Base-by-base conservation (phyloP, 2,329 filamentous ascomycete genomes). In the Penicillium sp. region DNA sequence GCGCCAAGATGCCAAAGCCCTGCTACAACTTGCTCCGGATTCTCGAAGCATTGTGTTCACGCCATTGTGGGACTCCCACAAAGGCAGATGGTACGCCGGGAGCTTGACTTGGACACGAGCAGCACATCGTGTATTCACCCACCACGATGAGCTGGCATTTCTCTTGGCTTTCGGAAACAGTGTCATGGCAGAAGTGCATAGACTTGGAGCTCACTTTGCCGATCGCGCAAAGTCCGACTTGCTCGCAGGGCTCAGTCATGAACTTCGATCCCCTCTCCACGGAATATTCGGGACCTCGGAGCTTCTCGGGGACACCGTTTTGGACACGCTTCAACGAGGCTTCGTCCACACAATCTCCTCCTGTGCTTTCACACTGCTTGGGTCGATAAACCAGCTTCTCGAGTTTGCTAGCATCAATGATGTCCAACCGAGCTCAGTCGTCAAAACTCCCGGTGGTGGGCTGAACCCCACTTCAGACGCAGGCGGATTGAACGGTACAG, bases 301-400 rank as follows among this genome's bases (percentile, higher is more conserved):
- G 27, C 57, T 69, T 8, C 46, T 71, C 7, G 51, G 62, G 29
- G 64, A 67, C 14, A 65, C 58, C 21, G 52, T 43, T 3, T 60
- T 65, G 11, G 54, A 60, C 36, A 49, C 59, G 8, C 56, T 62
- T 6, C 67, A 70, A 29, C 55, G 51, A 32, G 58, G 61, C 10
- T 59, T 70, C 34, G 34, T 69, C 8, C 56, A 65, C 29, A 67
- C 72, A 0, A 68, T 76, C 24, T 66, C 69, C 24, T 70, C 64
- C 16, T 77, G 73, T 46, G 73, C 71, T 1, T 66, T 68, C n/a
- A 76, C 74, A 1, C 56, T 77, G 1, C 62, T 76, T 1, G 73
- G 75, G 31, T 75, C 73, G 0, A 66, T 77, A 14, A 67, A 72
- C 31, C 64, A 71, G 29, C 59, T 73, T 16, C 61, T 71, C 0